Percentiles rank a stretch among this genome's conserved stretches.
Conservation (phyloP, 179 eudicot genomes). For the Silene coronaria region DNA sequence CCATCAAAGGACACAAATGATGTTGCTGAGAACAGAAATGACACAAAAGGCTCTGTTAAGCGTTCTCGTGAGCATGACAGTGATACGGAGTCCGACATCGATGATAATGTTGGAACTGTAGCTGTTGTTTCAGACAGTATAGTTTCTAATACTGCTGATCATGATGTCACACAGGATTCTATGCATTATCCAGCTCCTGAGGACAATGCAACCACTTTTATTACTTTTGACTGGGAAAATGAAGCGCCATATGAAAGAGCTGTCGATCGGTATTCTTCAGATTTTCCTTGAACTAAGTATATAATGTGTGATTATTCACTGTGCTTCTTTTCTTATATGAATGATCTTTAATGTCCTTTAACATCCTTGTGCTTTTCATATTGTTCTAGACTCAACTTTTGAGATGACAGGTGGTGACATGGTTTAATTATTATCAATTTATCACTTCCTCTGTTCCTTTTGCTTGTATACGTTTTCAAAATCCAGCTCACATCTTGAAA, state of each 20-base stretch:
- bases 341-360: neutral
- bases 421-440: neutral
- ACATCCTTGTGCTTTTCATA: neutral
- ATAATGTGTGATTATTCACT: conserved; percentile 23
- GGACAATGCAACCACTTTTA: conserved; percentile 49
- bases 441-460: neutral
- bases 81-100: conserved; percentile 74
- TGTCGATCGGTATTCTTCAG: conserved; percentile 58
- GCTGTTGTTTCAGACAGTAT: conserved; percentile 38
- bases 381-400: neutral
- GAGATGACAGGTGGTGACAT: neutral
- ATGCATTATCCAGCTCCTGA: conserved; percentile 43
- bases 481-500: too few relatives aligned
- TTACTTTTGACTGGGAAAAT: conserved; percentile 96
- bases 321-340: neutral
- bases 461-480: too few relatives aligned
- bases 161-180: conserved; percentile 49
- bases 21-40: conserved; percentile 34
- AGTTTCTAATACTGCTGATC: conserved; percentile 34
- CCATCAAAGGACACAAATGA: conserved; percentile 45
- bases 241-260: conserved; percentile 91
- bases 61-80: conserved; percentile 73
- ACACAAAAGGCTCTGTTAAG: conserved; percentile 47
- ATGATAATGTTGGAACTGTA: conserved; percentile 44
- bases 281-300: neutral